Conservation (phyloP, 768 basidiomycete species). For the Clathrus columnatus region DNA sequence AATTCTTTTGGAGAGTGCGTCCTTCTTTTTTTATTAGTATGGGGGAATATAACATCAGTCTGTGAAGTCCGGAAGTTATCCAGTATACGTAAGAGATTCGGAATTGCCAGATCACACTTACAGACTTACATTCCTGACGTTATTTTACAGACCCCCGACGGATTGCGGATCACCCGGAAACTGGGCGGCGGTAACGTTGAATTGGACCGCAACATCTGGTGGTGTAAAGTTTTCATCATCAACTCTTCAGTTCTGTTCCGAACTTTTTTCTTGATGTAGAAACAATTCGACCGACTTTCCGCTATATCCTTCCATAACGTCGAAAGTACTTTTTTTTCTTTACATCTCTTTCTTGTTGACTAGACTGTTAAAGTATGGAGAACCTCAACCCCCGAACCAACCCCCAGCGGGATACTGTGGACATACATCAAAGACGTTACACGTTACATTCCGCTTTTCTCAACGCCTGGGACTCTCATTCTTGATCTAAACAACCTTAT, state of each 20-base stretch:
- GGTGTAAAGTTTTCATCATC: too few species aligned
- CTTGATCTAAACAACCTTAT: slow-evolving; percentile 67
- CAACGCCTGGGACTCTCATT: slow-evolving; percentile 58
- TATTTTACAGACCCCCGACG: slow-evolving; percentile 51
- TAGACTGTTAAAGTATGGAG: too few species aligned
- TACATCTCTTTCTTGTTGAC: too few species aligned
- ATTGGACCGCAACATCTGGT: slow-evolving; percentile 73
- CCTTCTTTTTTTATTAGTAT: not conserved
- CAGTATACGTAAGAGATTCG: slow-evolving; percentile 38
- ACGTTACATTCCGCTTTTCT: slow-evolving; percentile 61
- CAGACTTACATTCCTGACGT: not conserved
- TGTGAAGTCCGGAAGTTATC: slow-evolving; percentile 54
- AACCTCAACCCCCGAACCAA: slow-evolving; percentile 77
- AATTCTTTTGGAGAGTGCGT: slow-evolving; percentile 60
- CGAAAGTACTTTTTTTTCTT: slow-evolving; percentile 39
- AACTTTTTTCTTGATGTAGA: slow-evolving; percentile 21
- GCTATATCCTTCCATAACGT: slow-evolving; percentile 71
- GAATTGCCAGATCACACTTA: not conserved
- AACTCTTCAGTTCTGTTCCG: too few species aligned
- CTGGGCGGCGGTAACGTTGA: slow-evolving; percentile 68
- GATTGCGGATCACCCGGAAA: slow-evolving; percentile 62
- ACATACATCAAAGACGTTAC: slow-evolving; percentile 71
- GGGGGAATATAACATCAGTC: not conserved
- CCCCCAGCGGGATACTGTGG: slow-evolving; percentile 64
- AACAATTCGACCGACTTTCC: slow-evolving; percentile 64